phyloP scores from a whole-genome alignment of 1,284 basidiomycete genomes.

The Apiotrichum veenhuisii region DNA sequence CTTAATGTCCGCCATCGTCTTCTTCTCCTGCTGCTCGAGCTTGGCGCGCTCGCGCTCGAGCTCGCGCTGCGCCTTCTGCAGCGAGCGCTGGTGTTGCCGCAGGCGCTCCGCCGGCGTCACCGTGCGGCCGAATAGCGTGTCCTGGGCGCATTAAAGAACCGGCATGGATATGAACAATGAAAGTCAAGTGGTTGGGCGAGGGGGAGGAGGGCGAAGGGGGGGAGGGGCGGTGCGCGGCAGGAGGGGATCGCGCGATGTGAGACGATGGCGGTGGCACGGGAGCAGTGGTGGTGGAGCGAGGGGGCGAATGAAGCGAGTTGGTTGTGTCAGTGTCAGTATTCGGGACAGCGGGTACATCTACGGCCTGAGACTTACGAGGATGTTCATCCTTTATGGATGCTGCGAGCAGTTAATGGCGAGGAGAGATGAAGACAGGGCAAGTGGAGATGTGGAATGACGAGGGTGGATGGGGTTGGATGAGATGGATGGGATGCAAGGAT shows the following conservation, averaged over 20 bases:
- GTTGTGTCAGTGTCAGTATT: background rate
- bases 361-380: conserved; percentile 28
- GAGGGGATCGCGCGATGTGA: too few species aligned
- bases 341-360: too few species aligned
- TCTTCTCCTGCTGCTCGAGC: conserved; percentile 93
- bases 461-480: too few species aligned
- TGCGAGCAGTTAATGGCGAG: background rate
- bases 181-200: background rate
- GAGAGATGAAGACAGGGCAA: background rate
- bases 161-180: background rate
- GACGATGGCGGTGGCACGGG: too few species aligned
- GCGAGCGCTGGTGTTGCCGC: conserved; percentile 89
- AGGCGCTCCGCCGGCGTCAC: conserved; percentile 94
- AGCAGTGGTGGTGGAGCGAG: too few species aligned
- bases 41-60: conserved; percentile 92
- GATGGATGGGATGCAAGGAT: background rate
- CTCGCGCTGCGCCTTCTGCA: conserved; percentile 95
- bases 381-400: conserved; percentile 29
- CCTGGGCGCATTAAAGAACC: conserved; percentile 57
- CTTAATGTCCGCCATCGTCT: conserved; percentile 89
- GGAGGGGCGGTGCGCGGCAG: too few species aligned
- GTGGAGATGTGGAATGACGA: too few species aligned
- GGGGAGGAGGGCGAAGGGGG: background rate
- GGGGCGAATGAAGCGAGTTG: background rate
- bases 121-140: conserved; percentile 88